Percentiles rank a stretch among this genome's conserved stretches.
These are phyloP conservation scores for Ilex aquifolium DNA, from an alignment of 257 asterid genomes.

Conservation along the genomic window DNA sequence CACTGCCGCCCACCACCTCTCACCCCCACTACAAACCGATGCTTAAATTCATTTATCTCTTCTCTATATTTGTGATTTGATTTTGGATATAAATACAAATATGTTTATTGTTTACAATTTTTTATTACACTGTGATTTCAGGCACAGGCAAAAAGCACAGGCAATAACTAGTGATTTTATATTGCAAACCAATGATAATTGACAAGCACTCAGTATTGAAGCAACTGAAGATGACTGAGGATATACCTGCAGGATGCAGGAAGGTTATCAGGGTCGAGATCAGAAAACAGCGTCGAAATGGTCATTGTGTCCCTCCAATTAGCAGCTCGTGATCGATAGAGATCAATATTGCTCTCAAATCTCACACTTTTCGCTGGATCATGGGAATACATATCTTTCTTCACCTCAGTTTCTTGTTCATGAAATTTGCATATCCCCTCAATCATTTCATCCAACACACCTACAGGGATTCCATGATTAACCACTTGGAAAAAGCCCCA, in stretches of 20 bases:
- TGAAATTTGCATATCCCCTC: conserved; percentile 49
- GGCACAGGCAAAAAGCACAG: too few species aligned
- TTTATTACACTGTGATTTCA: too few species aligned
- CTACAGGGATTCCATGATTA: conserved; percentile 49
- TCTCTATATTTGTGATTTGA: too few species aligned
- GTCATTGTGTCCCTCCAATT: conserved; percentile 68
- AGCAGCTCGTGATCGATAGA: conserved; percentile 41
- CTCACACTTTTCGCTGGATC: conserved; percentile 38
- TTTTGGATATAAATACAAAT: too few species aligned
- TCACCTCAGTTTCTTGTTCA: conserved; percentile 47
- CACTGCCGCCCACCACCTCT: too few species aligned
- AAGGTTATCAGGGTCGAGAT: conserved; percentile 38
- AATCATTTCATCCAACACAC: conserved; percentile 44
- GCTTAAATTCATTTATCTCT: too few species aligned
- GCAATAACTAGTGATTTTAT: too few species aligned
- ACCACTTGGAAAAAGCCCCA: conserved; percentile 61
- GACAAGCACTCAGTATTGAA: too few species aligned
- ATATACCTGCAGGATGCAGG: conserved; percentile 58
- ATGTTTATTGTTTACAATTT: too few species aligned
- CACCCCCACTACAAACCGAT: too few species aligned
- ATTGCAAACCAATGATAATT: too few species aligned
- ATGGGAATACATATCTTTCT: conserved; percentile 30
- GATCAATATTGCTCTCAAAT: conserved; percentile 48
- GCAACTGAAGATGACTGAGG: too few species aligned
- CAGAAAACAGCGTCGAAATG: conserved; percentile 15